Evolutionary conservation across 768 basidiomycete genomes (phyloP).

Genomic region (Serendipita sp.): DNA sequence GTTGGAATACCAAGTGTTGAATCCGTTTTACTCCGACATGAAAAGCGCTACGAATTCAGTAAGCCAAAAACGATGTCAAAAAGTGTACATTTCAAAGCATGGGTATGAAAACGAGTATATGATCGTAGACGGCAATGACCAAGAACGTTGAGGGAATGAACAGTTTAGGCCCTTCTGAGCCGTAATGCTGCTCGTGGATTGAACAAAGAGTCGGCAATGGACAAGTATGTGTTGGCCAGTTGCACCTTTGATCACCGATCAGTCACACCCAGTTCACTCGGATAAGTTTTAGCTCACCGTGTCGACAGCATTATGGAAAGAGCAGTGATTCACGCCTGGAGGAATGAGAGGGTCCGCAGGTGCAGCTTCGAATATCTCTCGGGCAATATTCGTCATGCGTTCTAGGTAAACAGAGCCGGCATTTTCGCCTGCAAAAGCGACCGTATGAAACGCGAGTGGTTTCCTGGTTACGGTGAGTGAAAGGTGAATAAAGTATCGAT

Average conservation of each 20-base stretch:
- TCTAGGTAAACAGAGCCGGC: constrained; percentile 18
- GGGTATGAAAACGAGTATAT: too few species aligned
- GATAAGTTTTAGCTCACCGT: constrained; percentile 21
- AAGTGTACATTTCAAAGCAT: too few species aligned
- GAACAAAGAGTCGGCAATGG: constrained; percentile 39
- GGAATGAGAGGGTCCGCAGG: constrained; percentile 25
- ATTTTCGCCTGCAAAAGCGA: constrained; percentile 31
- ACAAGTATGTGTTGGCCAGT: constrained; percentile 41
- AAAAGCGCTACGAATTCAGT: too few species aligned
- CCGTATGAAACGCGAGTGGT: constrained; percentile 40
- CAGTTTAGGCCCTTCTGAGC: neutral
- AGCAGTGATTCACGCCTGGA: constrained; percentile 22
- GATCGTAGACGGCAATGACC: too few species aligned
- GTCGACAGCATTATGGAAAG: constrained; percentile 35
- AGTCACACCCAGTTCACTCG: neutral
- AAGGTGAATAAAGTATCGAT: neutral
- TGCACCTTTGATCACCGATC: constrained; percentile 24
- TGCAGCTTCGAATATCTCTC: constrained; percentile 28
- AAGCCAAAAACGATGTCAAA: too few species aligned
- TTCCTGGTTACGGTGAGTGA: constrained; percentile 22
- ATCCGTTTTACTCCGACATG: too few species aligned
- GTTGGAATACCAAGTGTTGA: too few species aligned
- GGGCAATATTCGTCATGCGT: constrained; percentile 37
- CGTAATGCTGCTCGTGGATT: constrained; percentile 30
- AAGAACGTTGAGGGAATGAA: too few species aligned